Evolutionary conservation across 345 rosid genomes (phyloP).

Genomic region (Draba incana): DNA sequence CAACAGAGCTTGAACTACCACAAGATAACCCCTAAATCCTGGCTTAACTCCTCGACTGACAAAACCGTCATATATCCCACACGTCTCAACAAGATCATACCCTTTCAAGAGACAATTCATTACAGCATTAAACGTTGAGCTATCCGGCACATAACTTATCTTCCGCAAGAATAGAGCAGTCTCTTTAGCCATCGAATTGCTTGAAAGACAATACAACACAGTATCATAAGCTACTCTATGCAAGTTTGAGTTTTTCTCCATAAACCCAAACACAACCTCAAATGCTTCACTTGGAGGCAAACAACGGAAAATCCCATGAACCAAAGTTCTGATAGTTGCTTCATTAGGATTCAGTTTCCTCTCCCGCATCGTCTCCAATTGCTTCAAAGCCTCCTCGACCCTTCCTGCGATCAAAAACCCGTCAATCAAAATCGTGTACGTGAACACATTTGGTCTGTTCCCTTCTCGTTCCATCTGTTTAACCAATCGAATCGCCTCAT

Average conservation of each 20-base stretch:
- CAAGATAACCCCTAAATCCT: conserved; percentile 60
- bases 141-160: conserved; percentile 57
- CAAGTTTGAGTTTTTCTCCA: conserved; percentile 55
- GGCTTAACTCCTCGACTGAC: conserved; percentile 58
- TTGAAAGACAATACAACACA: conserved; percentile 65
- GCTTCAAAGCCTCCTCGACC: conserved; percentile 66
- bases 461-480: conserved; percentile 86
- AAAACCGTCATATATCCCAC: conserved; percentile 60
- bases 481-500: conserved; percentile 79
- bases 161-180: conserved; percentile 59
- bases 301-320: conserved; percentile 74
- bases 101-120: conserved; percentile 66
- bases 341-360: conserved; percentile 66
- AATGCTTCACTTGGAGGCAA: conserved; percentile 57
- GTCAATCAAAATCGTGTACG: conserved; percentile 74
- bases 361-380: conserved; percentile 59
- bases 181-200: conserved; percentile 72
- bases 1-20: conserved; percentile 63
- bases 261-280: conserved; percentile 51
- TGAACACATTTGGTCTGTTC: conserved; percentile 68
- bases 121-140: conserved; percentile 58
- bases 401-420: conserved; percentile 79
- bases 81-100: conserved; percentile 59
- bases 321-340: conserved; percentile 79
- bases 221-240: conserved; percentile 61